Conservation (phyloP, 2,329 filamentous ascomycete species). For the Fusarium sp. region DNA sequence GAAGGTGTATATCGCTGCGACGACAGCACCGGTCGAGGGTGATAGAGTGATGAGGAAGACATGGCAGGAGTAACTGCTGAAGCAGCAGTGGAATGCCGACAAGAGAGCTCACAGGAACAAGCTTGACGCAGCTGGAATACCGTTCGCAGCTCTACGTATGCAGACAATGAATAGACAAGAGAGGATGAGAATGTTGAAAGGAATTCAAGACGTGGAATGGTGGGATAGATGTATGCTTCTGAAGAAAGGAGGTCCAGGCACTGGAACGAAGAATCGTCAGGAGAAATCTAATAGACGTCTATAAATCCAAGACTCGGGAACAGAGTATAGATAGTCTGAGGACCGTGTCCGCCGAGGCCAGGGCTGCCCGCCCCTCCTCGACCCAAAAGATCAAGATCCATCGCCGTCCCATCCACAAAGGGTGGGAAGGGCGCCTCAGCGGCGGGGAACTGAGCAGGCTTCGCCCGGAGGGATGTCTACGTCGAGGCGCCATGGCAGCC, state of each 20-base stretch:
- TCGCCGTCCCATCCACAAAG: constrained; percentile 44
- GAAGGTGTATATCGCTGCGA: constrained; percentile 63
- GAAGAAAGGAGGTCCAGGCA: constrained; percentile 47
- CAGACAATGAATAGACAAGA: constrained; percentile 49
- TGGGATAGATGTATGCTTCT: constrained; percentile 56
- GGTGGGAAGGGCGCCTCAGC: constrained; percentile 42
- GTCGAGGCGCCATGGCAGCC: constrained; percentile 39
- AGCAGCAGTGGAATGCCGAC: constrained; percentile 49
- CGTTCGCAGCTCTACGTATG: constrained; percentile 46
- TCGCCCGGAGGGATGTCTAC: constrained; percentile 45
- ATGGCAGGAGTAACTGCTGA: constrained; percentile 42
- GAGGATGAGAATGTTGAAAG: constrained; percentile 57
- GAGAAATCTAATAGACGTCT: constrained; percentile 48
- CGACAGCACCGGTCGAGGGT: constrained; percentile 60
- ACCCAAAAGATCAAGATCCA: constrained; percentile 51
- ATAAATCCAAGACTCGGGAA: constrained; percentile 54
- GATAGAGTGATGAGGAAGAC: constrained; percentile 55
- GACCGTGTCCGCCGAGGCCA: constrained; percentile 51
- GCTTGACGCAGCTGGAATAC: constrained; percentile 45
- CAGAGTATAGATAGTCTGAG: constrained; percentile 46
- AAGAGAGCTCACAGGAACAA: constrained; percentile 44
- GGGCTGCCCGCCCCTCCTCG: constrained; percentile 47
- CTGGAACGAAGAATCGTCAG: constrained; percentile 53
- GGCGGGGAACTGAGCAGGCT: constrained; percentile 43
- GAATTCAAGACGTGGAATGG: constrained; percentile 59